Percentiles rank a stretch among this genome's conserved stretches.
Conservation (phyloP, 768 basidiomycete genomes). For the Panus rudis region DNA sequence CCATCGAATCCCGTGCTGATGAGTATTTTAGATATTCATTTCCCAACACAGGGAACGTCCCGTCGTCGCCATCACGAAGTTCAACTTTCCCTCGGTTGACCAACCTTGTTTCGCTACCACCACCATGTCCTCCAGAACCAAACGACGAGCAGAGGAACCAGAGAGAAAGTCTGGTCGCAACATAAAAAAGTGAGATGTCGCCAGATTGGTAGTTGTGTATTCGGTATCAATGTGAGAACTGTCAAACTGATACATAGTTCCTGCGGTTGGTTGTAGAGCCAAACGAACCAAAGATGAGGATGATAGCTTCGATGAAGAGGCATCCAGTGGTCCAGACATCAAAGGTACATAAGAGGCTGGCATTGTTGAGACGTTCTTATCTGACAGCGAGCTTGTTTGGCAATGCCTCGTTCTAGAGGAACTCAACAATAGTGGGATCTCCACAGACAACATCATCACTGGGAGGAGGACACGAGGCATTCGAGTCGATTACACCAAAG, state of each 20-base stretch:
- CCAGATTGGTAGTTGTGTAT: slow-evolving; percentile 1
- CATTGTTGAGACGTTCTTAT: not conserved
- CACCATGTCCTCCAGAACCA: slow-evolving; percentile 21
- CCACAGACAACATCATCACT: slow-evolving; percentile 14
- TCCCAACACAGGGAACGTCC: too few relatives aligned
- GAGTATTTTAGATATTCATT: too few relatives aligned
- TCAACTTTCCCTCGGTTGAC: too few relatives aligned
- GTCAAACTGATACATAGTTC: too few relatives aligned
- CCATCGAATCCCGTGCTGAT: too few relatives aligned
- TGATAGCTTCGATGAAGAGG: slow-evolving; percentile 21
- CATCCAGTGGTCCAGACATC: too few relatives aligned
- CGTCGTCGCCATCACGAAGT: too few relatives aligned
- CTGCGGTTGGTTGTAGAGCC: slow-evolving; percentile 12
- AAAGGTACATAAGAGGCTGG: too few relatives aligned
- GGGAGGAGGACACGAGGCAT: slow-evolving; percentile 23
- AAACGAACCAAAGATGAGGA: slow-evolving; percentile 22
- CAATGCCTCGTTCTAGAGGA: too few relatives aligned
- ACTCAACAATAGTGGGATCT: too few relatives aligned
- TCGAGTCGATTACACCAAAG: slow-evolving; percentile 23
- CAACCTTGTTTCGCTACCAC: slow-evolving; percentile 4
- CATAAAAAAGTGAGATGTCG: slow-evolving; percentile 25
- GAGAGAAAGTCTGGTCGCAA: slow-evolving; percentile 24
- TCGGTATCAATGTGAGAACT: too few relatives aligned
- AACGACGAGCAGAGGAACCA: slow-evolving; percentile 28
- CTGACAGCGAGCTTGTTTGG: not conserved